Evolutionary conservation across 257 asterid species (phyloP).

Genomic region (Knoxia roxburghii): DNA sequence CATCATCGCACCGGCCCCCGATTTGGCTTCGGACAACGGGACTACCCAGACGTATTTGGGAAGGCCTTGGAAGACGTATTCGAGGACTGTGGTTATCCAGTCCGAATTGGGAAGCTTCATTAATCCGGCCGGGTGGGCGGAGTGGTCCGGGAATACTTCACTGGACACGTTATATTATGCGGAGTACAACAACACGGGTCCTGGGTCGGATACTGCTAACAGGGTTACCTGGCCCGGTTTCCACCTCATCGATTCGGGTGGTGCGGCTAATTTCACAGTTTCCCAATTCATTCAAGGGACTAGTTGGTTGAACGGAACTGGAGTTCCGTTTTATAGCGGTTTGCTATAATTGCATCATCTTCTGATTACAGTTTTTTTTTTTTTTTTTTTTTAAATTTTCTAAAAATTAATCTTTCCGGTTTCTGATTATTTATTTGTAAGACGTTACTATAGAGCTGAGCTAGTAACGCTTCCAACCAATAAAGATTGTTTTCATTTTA

Average conservation of each 20-base stretch:
- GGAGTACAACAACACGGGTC: slow-evolving; percentile 48
- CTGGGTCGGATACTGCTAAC: slow-evolving; percentile 34
- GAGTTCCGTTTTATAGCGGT: slow-evolving; percentile 36
- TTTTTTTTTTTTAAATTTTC: no score
- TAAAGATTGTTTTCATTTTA: no score
- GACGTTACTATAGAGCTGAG: no score
- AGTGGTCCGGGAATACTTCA: slow-evolving; percentile 54
- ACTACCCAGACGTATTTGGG: slow-evolving; percentile 42
- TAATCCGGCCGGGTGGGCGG: slow-evolving; percentile 48
- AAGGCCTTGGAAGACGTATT: slow-evolving; percentile 71
- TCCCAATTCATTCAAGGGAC: slow-evolving; percentile 40
- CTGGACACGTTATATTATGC: slow-evolving; percentile 55
- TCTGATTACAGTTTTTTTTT: no score
- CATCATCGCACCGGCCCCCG: slow-evolving; percentile 36
- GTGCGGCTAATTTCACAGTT: slow-evolving; percentile 55
- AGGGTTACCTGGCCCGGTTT: slow-evolving; percentile 64
- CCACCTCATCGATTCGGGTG: slow-evolving; percentile 32
- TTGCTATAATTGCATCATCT: slow-evolving; percentile 13
- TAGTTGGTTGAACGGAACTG: slow-evolving; percentile 50
- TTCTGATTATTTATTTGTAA: no score
- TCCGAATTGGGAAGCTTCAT: slow-evolving; percentile 35
- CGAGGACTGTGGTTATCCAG: slow-evolving; percentile 53
- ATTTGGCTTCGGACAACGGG: slow-evolving; percentile 25
- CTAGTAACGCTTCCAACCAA: no score
- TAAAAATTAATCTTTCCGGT: no score